phyloP scores from a whole-genome alignment of 1,139 yeast genomes.

The Fermentozyma sake region DNA sequence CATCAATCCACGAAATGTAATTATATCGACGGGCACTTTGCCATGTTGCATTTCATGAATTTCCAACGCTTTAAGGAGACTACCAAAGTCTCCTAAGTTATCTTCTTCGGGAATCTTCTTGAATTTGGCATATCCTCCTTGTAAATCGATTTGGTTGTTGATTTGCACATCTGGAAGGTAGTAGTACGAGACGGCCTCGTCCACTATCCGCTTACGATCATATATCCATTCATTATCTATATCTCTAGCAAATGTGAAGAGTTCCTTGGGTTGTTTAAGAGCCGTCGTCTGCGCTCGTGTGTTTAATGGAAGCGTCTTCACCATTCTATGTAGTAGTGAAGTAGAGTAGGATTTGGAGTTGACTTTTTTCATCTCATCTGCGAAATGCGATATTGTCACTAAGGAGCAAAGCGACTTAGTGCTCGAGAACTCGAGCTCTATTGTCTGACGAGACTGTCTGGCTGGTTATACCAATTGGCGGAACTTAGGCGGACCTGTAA shows the following conservation, averaged over 20 bases:
- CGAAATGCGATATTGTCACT: too few relatives aligned
- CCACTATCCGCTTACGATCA: conserved; percentile 44
- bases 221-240: conserved; percentile 40
- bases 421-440: too few relatives aligned
- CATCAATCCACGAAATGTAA: conserved; percentile 84
- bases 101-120: conserved; percentile 51
- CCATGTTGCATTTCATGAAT: conserved; percentile 46
- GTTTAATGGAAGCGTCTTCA: conserved; percentile 33
- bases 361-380: too few relatives aligned
- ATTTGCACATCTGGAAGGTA: conserved; percentile 71
- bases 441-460: too few relatives aligned
- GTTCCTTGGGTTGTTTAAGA: conserved; percentile 71
- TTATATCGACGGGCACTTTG: conserved; percentile 56
- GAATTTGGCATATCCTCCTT: conserved; percentile 59
- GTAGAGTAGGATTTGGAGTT: too few relatives aligned
- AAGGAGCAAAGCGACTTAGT: too few relatives aligned
- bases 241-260: conserved; percentile 56
- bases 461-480: too few relatives aligned
- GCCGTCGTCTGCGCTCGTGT: conserved; percentile 51
- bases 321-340: too few relatives aligned
- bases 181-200: conserved; percentile 51
- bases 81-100: conserved; percentile 51
- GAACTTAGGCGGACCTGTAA: too few relatives aligned
- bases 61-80: conserved; percentile 53
- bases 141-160: conserved; percentile 50